phyloP scores from a whole-genome alignment of 176 grass and related monocot species.

The Musa schizocarpa region DNA sequence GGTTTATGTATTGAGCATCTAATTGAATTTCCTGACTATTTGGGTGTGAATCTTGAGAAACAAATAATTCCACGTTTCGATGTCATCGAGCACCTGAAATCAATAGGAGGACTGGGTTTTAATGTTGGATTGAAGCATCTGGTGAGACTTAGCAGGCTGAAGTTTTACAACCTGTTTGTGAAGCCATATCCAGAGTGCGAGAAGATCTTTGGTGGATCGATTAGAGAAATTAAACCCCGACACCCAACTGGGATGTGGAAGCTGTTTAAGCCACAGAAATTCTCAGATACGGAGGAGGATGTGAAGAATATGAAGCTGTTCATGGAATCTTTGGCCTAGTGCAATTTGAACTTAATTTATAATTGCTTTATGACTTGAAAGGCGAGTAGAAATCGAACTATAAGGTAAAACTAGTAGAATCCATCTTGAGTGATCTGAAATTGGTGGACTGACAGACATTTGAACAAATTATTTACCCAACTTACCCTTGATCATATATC shows the following conservation, averaged over 20 bases:
- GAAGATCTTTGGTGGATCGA: slow-evolving; percentile 46
- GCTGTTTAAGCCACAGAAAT: slow-evolving; percentile 51
- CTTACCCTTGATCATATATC: no score
- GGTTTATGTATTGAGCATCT: slow-evolving; percentile 48
- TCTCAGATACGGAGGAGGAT: slow-evolving; percentile 35
- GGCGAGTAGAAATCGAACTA: not conserved
- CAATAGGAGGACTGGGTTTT: slow-evolving; percentile 32
- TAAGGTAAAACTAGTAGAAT: not conserved
- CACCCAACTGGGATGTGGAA: slow-evolving; percentile 61
- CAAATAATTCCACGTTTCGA: slow-evolving; percentile 67
- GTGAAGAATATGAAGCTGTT: slow-evolving; percentile 55
- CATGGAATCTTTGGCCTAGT: slow-evolving; percentile 40
- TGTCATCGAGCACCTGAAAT: slow-evolving; percentile 57
- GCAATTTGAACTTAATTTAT: not conserved
- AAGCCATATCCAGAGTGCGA: slow-evolving; percentile 81
- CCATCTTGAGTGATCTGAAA: not conserved
- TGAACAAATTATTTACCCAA: not conserved
- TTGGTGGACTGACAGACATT: not conserved
- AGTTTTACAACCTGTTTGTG: slow-evolving; percentile 77
- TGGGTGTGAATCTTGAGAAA: slow-evolving; percentile 72
- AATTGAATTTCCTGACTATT: slow-evolving; percentile 60
- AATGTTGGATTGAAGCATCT: slow-evolving; percentile 77
- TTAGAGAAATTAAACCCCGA: slow-evolving; percentile 19
- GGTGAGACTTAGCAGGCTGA: slow-evolving; percentile 54
- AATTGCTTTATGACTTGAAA: not conserved